Evolutionary conservation across 495 filamentous ascomycete genomes (phyloP).

Genomic region (Xanthoparmelia taractica): DNA sequence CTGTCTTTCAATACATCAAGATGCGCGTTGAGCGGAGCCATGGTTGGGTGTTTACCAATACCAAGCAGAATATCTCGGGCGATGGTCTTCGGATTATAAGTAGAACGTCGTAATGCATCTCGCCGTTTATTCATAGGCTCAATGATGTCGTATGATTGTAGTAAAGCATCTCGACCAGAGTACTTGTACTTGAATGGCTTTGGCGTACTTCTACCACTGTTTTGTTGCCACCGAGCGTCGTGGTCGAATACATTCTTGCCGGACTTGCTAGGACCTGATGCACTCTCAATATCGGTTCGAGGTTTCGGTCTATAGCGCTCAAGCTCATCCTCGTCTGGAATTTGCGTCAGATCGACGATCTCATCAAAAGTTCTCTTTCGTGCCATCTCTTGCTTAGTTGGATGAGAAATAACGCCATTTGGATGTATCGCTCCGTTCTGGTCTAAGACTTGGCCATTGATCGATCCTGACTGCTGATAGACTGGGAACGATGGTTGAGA

Average conservation of each 20-base stretch:
- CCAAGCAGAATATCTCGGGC: slow-evolving; percentile 57
- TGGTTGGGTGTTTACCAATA: slow-evolving; percentile 51
- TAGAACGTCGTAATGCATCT: slow-evolving; percentile 37
- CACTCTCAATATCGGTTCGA: slow-evolving; percentile 3
- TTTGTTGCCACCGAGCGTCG: slow-evolving; percentile 4
- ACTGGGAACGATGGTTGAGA: neutral
- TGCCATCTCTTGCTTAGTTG: slow-evolving; percentile 30
- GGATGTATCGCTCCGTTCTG: neutral
- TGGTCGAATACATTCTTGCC: neutral
- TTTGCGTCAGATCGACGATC: slow-evolving; percentile 41
- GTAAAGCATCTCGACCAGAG: slow-evolving; percentile 6
- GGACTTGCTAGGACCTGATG: neutral
- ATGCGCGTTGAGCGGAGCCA: slow-evolving; percentile 52
- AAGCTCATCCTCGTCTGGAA: slow-evolving; percentile 36
- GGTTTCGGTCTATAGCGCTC: slow-evolving; percentile 18
- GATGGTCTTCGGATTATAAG: slow-evolving; percentile 55
- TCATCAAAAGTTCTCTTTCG: slow-evolving; percentile 42
- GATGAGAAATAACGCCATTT: neutral
- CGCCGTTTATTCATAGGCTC: slow-evolving; percentile 35
- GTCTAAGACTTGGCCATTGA: neutral
- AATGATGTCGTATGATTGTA: slow-evolving; percentile 30
- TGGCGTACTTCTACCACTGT: neutral
- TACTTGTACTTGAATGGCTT: slow-evolving; percentile 5
- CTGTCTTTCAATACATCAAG: slow-evolving; percentile 40
- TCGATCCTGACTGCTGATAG: neutral